Base-by-base conservation (phyloP, 352 stramenopile species). In the Peronosclerospora sorghi region DNA sequence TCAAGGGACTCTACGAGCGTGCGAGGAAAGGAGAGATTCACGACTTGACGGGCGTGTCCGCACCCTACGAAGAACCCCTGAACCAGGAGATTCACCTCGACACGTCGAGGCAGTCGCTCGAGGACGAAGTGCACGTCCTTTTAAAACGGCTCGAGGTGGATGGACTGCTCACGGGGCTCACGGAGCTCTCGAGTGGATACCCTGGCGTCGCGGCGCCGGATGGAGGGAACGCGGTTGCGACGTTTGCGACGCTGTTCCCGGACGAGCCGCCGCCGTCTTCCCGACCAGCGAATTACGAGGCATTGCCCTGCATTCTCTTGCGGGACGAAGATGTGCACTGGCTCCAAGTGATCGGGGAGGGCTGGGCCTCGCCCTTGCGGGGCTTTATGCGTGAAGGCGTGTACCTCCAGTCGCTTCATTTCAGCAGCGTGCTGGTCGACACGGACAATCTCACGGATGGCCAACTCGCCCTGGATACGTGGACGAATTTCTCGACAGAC, bases 31-130 rank as follows among this genome's bases (percentile, higher is more conserved):
- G 96, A 32, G 93, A 98, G 65, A 85, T 99, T 49, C 97, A 98
- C 72, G 86, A 97, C 59, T 99, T 99, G 53, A 99, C 96, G 3
- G 97, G 96, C 51, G 97, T 98, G 48, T 96, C 97, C 55, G 96
- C 96, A 53, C 96, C 95, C 2, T 99, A 99, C 59, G 96, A 99
- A 57, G 80, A 82, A 44, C 96, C 96, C 1, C 32, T 97, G 17
- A 47, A 74, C 20, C 84, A 95, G 4, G 96, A 99, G 49, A 96
- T 99, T 45, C 84, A 90, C 40, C 65, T 99, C 2, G 91, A 90
- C 42, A 97, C 96, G 18, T 83, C 95, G 36, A 90, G 97, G 57
- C 83, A 97, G 55, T 94, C 80, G 29, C 86, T 98, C 32, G 73
- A 98, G 35, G 73, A 79, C 21, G 75, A 92, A 54, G 75, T 89